These are phyloP conservation scores for Lizonia empirigonia DNA, from an alignment of 2,329 filamentous ascomycete genomes.

Conservation along the genomic window DNA sequence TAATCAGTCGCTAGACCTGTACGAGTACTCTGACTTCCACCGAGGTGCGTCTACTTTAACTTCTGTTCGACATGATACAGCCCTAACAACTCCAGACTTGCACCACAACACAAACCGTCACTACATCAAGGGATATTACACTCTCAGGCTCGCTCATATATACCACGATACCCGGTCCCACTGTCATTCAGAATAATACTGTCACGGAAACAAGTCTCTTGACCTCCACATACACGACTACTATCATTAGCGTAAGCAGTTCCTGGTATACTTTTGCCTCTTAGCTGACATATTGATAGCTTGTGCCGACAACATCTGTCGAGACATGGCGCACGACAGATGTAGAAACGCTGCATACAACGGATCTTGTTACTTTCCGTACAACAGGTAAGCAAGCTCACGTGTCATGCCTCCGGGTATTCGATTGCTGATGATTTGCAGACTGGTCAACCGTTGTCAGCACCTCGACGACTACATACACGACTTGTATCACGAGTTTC, in stretches of 20 bases:
- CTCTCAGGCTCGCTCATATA: conserved; percentile 9
- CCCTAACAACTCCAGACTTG: conserved; percentile 7
- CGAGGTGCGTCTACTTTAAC: neutral
- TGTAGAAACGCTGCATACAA: conserved; percentile 19
- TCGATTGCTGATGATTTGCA: neutral
- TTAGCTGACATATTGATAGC: conserved; percentile 1
- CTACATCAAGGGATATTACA: conserved; percentile 17
- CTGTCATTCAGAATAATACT: conserved; percentile 6
- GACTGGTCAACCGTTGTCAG: conserved; percentile 21
- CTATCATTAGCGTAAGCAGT: conserved; percentile 23
- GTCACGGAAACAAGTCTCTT: conserved; percentile 3
- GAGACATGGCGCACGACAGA: conserved; percentile 19
- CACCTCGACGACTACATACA: conserved; percentile 21
- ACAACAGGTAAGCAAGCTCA: conserved; percentile 10
- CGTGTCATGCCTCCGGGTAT: neutral
- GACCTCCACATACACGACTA: conserved; percentile 21
- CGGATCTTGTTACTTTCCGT: conserved; percentile 11
- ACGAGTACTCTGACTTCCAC: conserved; percentile 13
- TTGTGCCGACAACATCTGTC: conserved; percentile 25
- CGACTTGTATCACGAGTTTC: conserved; percentile 24
- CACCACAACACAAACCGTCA: conserved; percentile 15
- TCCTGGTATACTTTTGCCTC: neutral
- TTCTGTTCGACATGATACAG: no score
- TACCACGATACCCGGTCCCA: conserved; percentile 6
- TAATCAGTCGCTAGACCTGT: conserved; percentile 2